Evolutionary conservation across 768 basidiomycete species (phyloP), one percentile per base, ranked within the genome.

Genomic region (Guyanaporus albipodus): DNA sequence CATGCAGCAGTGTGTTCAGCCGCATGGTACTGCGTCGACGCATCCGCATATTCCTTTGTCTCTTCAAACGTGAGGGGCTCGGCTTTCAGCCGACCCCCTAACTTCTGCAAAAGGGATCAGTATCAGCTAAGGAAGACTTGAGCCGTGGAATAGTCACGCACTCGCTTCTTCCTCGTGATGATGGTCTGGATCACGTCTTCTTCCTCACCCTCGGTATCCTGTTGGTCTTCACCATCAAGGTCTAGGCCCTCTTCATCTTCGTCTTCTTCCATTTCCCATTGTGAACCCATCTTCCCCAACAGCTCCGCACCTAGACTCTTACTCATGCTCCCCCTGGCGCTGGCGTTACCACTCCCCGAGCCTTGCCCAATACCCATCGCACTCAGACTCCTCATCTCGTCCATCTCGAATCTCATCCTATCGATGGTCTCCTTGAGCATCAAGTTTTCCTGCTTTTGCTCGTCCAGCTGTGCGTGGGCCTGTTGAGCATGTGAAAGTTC

Each of bases 401-500:
- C 93, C 76, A 97, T 81, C 58, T 97, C 94, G 54, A 86, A 95
- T 26, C 90, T 77, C 79, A 96, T 85, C 38, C 92, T 78, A 62
- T 96, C 93, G 55, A 97, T 97, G 2, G 93, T 96, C 73, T 97
- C 94, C 62, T 95, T 95, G 50, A 97, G 74, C 60, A 91, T 68
- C 54, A 95, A 62, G 59, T 96, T 97, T 73, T 94, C 91, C 58
- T 91, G 89, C 71, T 96, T 96, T 72, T 97, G 94, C 56, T 87
- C 85, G 49, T 94, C 91, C 29, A 96, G 76, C 49, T 82, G 78
- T 0, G 73, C 77, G 43, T 89, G 83, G 1, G 86, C 83, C 55
- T 82, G 77, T 42, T 85, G 80, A 4, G 91, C 88, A 21, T 78
- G 59, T 4, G 64, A 63, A 3, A 97, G 74, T 46, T 95, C 91